phyloP scores from a whole-genome alignment of 2,329 filamentous ascomycete genomes.

The Penicillium hordei region DNA sequence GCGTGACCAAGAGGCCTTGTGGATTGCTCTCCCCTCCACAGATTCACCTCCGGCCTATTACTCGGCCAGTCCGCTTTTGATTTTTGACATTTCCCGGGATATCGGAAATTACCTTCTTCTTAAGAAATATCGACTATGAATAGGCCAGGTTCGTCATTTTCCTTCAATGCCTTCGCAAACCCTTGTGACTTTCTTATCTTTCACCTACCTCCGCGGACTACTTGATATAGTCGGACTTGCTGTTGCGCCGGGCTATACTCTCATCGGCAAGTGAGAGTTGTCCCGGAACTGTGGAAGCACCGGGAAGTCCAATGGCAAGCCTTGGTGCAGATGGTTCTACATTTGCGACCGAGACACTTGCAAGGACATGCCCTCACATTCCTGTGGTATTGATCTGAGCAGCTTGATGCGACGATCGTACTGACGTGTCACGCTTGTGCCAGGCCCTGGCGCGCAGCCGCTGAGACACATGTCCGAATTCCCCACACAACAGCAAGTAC shows the following conservation, averaged over 20 bases:
- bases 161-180: conserved; percentile 24
- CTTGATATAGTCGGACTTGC: neutral
- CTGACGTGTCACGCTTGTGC: conserved; percentile 19
- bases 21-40: conserved; percentile 21
- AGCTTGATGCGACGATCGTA: conserved; percentile 20
- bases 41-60: conserved; percentile 7
- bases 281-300: neutral
- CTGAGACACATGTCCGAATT: conserved; percentile 57
- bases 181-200: conserved; percentile 7
- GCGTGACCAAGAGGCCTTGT: conserved; percentile 20
- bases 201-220: conserved; percentile 3
- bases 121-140: conserved; percentile 42
- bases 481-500: conserved; percentile 52
- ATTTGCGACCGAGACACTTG: conserved; percentile 28
- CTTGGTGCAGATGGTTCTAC: conserved; percentile 15
- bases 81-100: conserved; percentile 15
- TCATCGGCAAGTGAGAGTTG: neutral
- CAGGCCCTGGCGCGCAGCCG: conserved; percentile 53
- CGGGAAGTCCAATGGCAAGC: conserved; percentile 24
- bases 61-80: conserved; percentile 13
- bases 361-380: conserved; percentile 18
- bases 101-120: conserved; percentile 2
- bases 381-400: conserved; percentile 11
- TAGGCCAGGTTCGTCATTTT: conserved; percentile 49
- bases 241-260: conserved; percentile 12